Conservation (phyloP, 768 basidiomycete species). For the Mycena polygramma region DNA sequence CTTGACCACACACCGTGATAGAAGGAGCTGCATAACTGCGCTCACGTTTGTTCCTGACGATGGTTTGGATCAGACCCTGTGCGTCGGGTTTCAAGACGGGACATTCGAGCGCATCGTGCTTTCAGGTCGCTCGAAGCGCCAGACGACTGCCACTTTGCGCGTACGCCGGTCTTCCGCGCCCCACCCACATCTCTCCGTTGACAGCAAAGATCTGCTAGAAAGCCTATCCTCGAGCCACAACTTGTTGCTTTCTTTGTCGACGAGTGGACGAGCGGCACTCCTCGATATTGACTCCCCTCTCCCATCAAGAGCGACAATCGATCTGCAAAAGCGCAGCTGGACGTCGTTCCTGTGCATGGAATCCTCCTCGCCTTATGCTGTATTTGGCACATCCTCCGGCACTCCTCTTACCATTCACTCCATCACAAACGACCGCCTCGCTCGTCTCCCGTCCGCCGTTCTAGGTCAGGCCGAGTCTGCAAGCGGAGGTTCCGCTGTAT, state of each 20-base stretch:
- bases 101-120: conserved; percentile 59
- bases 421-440: conserved; percentile 62
- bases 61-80: conserved; percentile 58
- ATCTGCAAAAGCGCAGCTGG: conserved; percentile 73
- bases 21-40: conserved; percentile 66
- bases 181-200: conserved; percentile 43
- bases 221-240: conserved; percentile 63
- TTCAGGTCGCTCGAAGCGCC: conserved; percentile 40
- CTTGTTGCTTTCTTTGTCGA: conserved; percentile 69
- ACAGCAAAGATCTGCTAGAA: conserved; percentile 64
- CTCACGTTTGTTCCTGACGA: conserved; percentile 63
- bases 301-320: conserved; percentile 48
- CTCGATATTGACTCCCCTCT: conserved; percentile 41
- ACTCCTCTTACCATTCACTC: conserved; percentile 71
- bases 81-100: conserved; percentile 73
- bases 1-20: conserved; percentile 50
- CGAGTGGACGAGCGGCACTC: conserved; percentile 61
- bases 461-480: conserved; percentile 53
- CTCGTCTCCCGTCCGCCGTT: conserved; percentile 59
- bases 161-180: conserved; percentile 25
- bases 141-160: conserved; percentile 40
- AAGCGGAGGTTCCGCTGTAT: conserved; percentile 68
- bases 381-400: conserved; percentile 74
- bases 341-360: conserved; percentile 66
- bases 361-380: conserved; percentile 70